Conservation (phyloP, 1,284 basidiomycete genomes). For the Irpex sp. region DNA sequence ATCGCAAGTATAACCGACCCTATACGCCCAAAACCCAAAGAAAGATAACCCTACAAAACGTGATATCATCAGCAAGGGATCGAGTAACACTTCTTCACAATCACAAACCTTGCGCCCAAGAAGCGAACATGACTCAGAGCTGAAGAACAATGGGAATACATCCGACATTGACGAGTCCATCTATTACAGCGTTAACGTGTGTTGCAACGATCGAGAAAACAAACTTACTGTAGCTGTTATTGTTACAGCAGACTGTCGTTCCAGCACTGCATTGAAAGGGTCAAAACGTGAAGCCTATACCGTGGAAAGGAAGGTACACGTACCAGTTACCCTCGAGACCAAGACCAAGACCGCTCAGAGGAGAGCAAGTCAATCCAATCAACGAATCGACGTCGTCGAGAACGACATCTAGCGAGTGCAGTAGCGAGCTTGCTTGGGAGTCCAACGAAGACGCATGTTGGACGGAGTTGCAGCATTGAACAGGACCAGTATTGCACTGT, state of each 20-base stretch:
- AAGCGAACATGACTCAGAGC: neutral
- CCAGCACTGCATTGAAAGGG: constrained; percentile 11
- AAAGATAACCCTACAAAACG: neutral
- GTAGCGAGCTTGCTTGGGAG: neutral
- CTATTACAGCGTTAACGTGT: constrained; percentile 4
- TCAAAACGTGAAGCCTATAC: neutral
- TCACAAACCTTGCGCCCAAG: neutral
- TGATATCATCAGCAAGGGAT: neutral
- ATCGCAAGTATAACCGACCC: neutral
- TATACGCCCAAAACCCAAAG: neutral
- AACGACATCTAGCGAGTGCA: constrained; percentile 15
- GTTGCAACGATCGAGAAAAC: neutral
- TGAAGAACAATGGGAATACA: constrained; percentile 14
- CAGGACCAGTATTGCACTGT: constrained; percentile 26
- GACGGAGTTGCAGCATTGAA: constrained; percentile 29
- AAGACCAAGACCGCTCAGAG: constrained; percentile 15
- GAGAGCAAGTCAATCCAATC: constrained; percentile 20
- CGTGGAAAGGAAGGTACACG: neutral
- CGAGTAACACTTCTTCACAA: neutral
- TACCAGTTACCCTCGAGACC: neutral
- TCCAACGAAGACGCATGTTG: constrained; percentile 20
- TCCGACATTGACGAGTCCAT: constrained; percentile 16
- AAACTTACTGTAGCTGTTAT: constrained; percentile 23
- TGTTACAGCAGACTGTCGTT: constrained; percentile 27
- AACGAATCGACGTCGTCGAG: constrained; percentile 12